Base-by-base conservation (phyloP, 495 filamentous ascomycete species). In the Immersiella caudata region DNA sequence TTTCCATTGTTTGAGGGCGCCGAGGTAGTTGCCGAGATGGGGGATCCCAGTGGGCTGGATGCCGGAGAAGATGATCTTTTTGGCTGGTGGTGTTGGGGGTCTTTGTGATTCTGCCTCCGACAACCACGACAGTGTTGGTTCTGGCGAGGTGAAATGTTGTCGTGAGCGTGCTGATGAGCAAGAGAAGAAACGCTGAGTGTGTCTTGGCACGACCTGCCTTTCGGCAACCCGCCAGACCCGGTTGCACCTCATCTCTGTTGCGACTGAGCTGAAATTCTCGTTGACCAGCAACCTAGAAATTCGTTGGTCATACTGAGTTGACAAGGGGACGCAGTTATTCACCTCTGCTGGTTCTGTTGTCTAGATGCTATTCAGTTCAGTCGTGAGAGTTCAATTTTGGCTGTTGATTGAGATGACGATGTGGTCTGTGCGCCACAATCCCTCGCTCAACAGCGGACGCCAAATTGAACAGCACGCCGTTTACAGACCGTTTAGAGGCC, bases 1-100 rank as follows among this genome's bases (percentile, higher is more conserved):
- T 40, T 89, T 89, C 95, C 95, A 99, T 81, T 91, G 86, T 29
- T 86, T 85, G 62, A 99, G 80, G n/a, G 95, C 96, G 14, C 95
- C 95, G 9, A 97, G 84, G 75, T 98, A 98, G 78, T 99, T 99
- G 16, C 95, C 95, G 35, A 99, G 81, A 75, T 98, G 96, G n/a
- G 95, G 96, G 11, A 96, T 80, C 5, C 94, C 95, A 6, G 95
- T 98, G 20, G 95, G 96, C 73, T 99, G 95, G 68, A 99, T 98
- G 29, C 93, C 95, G 11, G 96, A 98, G 82, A 98, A 98, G 68
- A 99, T 82, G 29, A 89, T 79, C 29, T 69, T 65, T 18, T 12
- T 46, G 5, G 5, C 33, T 12, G 68, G 59, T 6, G 16, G 14
- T n/a, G n/a, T n/a, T n/a, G n/a, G n/a, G n/a, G n/a, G n/a, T n/a